phyloP scores from a whole-genome alignment of 163 green algal species.

The Scenedesmus sp. region DNA sequence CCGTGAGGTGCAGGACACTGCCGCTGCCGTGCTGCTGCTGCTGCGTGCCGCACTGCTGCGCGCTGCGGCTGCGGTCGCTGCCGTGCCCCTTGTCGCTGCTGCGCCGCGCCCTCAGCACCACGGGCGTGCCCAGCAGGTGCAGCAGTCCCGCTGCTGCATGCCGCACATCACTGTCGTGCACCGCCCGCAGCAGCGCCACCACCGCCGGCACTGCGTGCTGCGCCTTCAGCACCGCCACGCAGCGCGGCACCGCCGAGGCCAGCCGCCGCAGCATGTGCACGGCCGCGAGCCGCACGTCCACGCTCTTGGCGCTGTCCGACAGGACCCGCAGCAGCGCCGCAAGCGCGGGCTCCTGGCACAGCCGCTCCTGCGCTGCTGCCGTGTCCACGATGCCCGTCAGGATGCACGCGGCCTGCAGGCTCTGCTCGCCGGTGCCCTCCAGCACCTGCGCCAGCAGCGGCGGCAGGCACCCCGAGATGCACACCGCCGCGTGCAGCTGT shows the following conservation, averaged over 20 bases:
- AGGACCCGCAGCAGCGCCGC: slow-evolving; percentile 27
- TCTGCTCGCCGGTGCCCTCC: slow-evolving; percentile 15
- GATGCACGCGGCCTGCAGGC: slow-evolving; percentile 44
- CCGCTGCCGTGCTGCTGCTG: background rate
- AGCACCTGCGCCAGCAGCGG: slow-evolving; percentile 39
- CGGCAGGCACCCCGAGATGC: slow-evolving; percentile 31
- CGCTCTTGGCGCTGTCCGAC: background rate
- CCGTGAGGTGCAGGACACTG: background rate
- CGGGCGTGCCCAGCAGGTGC: slow-evolving; percentile 26
- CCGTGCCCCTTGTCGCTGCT: slow-evolving; percentile 10
- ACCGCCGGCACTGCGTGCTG: slow-evolving; percentile 14
- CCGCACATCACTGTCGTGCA: slow-evolving; percentile 19
- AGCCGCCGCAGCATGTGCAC: slow-evolving; percentile 46
- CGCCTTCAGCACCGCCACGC: background rate
- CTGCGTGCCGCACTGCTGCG: background rate
- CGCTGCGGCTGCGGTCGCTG: background rate
- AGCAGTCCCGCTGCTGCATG: slow-evolving; percentile 35
- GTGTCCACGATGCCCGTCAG: slow-evolving; percentile 11
- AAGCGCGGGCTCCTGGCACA: slow-evolving; percentile 32
- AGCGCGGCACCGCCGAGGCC: background rate
- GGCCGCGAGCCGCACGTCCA: slow-evolving; percentile 45
- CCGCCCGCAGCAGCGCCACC: background rate
- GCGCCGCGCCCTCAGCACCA: background rate
- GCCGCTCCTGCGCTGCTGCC: background rate
- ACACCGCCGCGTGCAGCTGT: slow-evolving; percentile 7